Conservation (phyloP, 208 protist species). For the Tritrichomonas musculus region DNA sequence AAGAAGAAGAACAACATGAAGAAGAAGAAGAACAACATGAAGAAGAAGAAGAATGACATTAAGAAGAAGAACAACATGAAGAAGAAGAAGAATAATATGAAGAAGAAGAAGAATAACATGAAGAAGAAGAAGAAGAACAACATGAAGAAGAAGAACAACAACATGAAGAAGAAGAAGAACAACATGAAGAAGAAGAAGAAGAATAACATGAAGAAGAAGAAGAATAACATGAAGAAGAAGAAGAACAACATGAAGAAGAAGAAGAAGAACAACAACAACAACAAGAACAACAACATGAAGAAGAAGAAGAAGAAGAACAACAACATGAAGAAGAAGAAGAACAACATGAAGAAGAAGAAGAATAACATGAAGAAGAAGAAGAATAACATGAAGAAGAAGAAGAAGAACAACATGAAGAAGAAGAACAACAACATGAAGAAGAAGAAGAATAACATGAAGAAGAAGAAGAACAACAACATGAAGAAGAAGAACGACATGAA, state of each 20-base stretch:
- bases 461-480: no score
- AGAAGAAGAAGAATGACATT: neutral
- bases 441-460: no score
- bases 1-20: neutral
- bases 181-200: neutral
- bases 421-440: no score
- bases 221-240: neutral
- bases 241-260: neutral
- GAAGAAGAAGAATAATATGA: neutral
- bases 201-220: neutral
- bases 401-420: conserved; percentile 6
- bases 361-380: conserved; percentile 1
- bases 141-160: neutral
- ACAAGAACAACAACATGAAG: conserved; percentile 10
- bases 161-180: neutral
- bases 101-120: neutral
- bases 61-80: no score
- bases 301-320: no score
- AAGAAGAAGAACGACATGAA: neutral
- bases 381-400: neutral
- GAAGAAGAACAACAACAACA: neutral
- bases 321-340: no score
- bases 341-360: conserved; percentile 1
- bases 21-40: neutral
- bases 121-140: conserved; percentile 23